A percentile compares a stretch with the other conserved stretches of the same genome.
Evolutionary conservation across 1,284 basidiomycete genomes (phyloP).

Genomic region (Boletellus deceptivus): DNA sequence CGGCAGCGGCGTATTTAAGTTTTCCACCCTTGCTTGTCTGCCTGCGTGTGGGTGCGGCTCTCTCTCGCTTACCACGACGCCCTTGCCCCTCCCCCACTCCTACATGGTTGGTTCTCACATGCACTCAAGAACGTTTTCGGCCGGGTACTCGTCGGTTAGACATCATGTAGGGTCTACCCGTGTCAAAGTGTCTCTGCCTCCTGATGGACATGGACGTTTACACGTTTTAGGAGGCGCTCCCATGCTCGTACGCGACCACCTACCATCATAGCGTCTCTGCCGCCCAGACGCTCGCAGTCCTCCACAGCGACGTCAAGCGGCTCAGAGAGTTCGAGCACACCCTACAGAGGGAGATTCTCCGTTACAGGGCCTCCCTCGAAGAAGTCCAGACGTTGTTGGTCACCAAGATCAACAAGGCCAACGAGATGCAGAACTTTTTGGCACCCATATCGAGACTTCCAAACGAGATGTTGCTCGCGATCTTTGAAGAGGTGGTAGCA

Average conservation of each 20-base stretch:
- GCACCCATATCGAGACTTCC: constrained; percentile 30
- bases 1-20: constrained; percentile 27
- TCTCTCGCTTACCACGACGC: constrained; percentile 19
- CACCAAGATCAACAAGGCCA: constrained; percentile 25
- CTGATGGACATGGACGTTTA: constrained; percentile 10
- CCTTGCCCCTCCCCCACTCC: neutral
- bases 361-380: constrained; percentile 16
- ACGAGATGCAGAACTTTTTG: constrained; percentile 30
- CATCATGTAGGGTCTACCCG: constrained; percentile 17
- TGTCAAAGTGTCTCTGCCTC: neutral
- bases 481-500: constrained; percentile 31
- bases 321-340: constrained; percentile 20
- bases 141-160: constrained; percentile 18
- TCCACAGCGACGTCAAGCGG: constrained; percentile 20
- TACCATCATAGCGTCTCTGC: constrained; percentile 19
- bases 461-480: constrained; percentile 30
- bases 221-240: constrained; percentile 15
- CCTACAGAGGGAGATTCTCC: constrained; percentile 20
- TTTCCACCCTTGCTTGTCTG: constrained; percentile 4
- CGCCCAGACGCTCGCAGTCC: constrained; percentile 15
- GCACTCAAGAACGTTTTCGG: constrained; percentile 16
- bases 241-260: constrained; percentile 8
- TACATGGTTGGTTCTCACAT: constrained; percentile 6
- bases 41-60: constrained; percentile 11
- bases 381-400: constrained; percentile 17